Base-by-base conservation (phyloP, 345 rosid species). In the Lepidium aucheri region DNA sequence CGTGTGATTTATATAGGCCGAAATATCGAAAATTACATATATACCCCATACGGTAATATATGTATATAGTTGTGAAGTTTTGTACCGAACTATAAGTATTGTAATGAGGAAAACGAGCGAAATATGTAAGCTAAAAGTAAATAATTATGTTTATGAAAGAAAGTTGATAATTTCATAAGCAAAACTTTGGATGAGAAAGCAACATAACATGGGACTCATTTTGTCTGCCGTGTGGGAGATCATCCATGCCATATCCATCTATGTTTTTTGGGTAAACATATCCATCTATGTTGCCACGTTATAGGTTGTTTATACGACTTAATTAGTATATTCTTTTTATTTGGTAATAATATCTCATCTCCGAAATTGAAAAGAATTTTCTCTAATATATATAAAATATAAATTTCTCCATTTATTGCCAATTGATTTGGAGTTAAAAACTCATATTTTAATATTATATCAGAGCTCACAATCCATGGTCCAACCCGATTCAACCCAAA, bases 221-320 rank as follows among this genome's bases (percentile, higher is more conserved):
- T 70, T 22, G 62, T 41, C 56, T 70, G 74, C 74, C 74, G 74
- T 70, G 69, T 70, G 74, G 74, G 62, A 53, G 3, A 44, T 44
- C 33, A 70, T 18, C 34, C 12, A 43, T 24, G 26, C 26, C 22
- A 20, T 20, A 20, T 20, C 2, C 22, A 2, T 61, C 47, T 36
- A 24, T 70, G 30, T 24, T 18, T n/a, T n/a, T n/a, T n/a, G n/a
- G n/a, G n/a, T n/a, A n/a, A n/a, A n/a, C 22, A 20, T 20, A 20
- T 20, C 2, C 22, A 2, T 61, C 47, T 36, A 24, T 70, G 30
- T 24, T 18, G 59, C 74, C 67, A 67, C 71, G 71, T 55, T 44
- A 43, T 24, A 68, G 9, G 47, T 46, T 45, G 64, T 9, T 17
- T 58, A 28, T 20, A 20, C 22, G 22, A 20, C 22, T 20, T n/a